Base-by-base conservation (phyloP, 441 rosid species). In the Pelargonium cotyledonis region DNA sequence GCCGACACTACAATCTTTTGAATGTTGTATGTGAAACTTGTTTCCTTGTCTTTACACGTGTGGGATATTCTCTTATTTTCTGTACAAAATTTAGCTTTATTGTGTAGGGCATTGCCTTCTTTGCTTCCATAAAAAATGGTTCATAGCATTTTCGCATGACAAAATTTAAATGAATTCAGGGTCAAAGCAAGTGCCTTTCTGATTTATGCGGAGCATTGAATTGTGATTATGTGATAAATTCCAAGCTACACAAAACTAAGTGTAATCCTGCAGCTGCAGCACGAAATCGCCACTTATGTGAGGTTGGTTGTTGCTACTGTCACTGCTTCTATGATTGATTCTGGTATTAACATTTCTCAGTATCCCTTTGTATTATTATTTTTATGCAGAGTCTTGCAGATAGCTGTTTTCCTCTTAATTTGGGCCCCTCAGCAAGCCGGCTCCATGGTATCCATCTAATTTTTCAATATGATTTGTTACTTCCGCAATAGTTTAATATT, bases 201-300 rank as follows among this genome's bases (percentile, higher is more conserved):
- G 95, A 95, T 81, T 66, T 89, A 62, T 95, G 99, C 75, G 99
- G 98, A 14, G 97, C 98, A 40, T 74, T 95, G 86, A 96, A 92
- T 80, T 95, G 99, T 76, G 99, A 95, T 81, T 84, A 70, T 66
- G 79, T 84, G 62, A 75, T 88, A 76, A 83, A 74, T 71, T 80
- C 96, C 57, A 90, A 87, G 83, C 79, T 82, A 66, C 70, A 72
- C 0, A 90, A 84, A 80, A 76, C 76, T 55, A 95, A 90, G 77
- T 95, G 99, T 85, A 92, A 92, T 70, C 96, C 95, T 73, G 95
- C 95, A 12, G 95, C 99, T 72, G 89, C 80, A 65, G 85, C 87
- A 10, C 84, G 83, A 83, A 90, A 92, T 77, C 94, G 73, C 68
- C 97, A 85, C 82, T 90, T 90, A 43, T 95, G 99, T 49, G 98